phyloP scores from a whole-genome alignment of 345 rosid species.

The Psidium guajava region DNA sequence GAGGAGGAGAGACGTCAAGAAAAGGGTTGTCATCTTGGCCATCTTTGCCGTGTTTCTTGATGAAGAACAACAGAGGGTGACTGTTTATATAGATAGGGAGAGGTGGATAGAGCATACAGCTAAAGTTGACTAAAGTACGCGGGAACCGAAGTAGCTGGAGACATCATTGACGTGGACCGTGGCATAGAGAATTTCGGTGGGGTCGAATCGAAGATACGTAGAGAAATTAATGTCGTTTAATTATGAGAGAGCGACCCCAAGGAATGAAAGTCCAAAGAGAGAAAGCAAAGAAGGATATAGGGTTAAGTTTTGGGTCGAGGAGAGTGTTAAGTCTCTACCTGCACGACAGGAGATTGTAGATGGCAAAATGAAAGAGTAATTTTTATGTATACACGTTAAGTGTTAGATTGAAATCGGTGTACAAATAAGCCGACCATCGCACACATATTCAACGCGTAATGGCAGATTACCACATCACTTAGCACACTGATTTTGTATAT shows the following conservation, averaged over 20 bases:
- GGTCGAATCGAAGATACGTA: background rate
- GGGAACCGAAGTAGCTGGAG: background rate
- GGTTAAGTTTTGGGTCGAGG: background rate
- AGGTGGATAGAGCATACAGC: background rate
- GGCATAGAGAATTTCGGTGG: background rate
- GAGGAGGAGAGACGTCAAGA: background rate
- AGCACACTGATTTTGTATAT: background rate
- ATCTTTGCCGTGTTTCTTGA: background rate
- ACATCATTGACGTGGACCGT: background rate
- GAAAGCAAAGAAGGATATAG: background rate
- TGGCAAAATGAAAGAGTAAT: background rate
- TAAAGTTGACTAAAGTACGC: background rate
- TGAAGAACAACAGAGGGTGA: background rate
- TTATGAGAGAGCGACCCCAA: background rate
- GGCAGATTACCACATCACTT: background rate
- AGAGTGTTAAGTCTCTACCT: background rate
- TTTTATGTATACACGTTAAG: background rate
- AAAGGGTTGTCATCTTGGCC: background rate
- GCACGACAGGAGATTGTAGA: background rate
- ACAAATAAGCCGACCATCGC: background rate
- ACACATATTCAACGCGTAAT: background rate
- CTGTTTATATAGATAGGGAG: background rate
- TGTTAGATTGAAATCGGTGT: background rate
- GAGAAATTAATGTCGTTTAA: background rate
- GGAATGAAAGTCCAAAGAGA: background rate